Conservation (phyloP, 257 asterid species). For the Solanum commersonii region DNA sequence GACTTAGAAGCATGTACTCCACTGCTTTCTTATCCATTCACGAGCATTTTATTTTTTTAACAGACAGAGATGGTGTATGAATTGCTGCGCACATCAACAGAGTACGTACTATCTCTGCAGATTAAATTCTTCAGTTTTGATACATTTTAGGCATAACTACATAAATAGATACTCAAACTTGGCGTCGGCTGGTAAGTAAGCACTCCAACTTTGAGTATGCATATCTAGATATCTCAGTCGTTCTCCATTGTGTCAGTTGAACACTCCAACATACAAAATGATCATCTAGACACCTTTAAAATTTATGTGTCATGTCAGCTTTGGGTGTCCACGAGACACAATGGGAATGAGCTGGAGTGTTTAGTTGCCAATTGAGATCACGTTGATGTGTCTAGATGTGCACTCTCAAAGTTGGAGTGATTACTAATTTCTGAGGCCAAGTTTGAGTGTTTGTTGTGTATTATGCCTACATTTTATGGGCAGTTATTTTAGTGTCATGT, state of each 20-base stretch:
- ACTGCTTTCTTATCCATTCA: slow-evolving; percentile 8
- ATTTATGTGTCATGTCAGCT: background rate
- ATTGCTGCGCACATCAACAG: slow-evolving; percentile 91
- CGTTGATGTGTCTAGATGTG: background rate
- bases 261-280: background rate
- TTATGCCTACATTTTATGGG: background rate
- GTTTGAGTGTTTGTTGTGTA: background rate
- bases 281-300: background rate
- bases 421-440: background rate
- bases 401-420: background rate
- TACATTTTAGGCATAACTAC: background rate
- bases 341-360: background rate
- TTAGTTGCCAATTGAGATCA: background rate
- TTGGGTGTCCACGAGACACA: background rate
- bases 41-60: slow-evolving; percentile 14
- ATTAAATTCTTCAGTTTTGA: background rate
- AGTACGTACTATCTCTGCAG: slow-evolving; percentile 38
- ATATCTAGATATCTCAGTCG: background rate
- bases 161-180: background rate
- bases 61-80: slow-evolving; percentile 98
- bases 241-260: background rate
- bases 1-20: background rate
- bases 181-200: background rate
- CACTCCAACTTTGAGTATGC: background rate
- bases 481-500: background rate